A percentile compares a stretch with the other conserved stretches of the same genome.
These are phyloP conservation scores for Pseudonitzschia delicatissima DNA, from an alignment of 108 stramenopile genomes.

Conservation along the genomic window DNA sequence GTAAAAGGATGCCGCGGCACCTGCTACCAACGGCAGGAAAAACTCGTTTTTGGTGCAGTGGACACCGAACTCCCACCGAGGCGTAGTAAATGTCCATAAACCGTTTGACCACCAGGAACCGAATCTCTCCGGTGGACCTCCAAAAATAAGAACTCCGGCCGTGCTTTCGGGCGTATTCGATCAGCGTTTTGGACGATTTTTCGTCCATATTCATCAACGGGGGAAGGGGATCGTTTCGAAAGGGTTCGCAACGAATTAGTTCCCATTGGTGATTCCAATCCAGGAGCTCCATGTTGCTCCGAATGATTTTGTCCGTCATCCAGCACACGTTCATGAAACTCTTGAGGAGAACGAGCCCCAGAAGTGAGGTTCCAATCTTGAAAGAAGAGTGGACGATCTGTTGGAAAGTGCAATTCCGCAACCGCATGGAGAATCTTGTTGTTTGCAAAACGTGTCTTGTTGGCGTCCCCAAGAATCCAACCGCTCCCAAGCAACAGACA, in stretches of 20 bases:
- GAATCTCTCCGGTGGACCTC: constrained; percentile 73
- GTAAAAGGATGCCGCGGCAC: constrained; percentile 77
- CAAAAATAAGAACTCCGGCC: constrained; percentile 45
- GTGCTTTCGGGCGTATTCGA: constrained; percentile 32
- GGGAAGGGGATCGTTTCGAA: neutral
- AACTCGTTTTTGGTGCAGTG: constrained; percentile 45
- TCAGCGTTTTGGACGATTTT: constrained; percentile 31
- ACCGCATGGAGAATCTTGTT: too few species aligned
- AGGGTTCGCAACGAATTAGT: constrained; percentile 1
- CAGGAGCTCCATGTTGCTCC: constrained; percentile 40
- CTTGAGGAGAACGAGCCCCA: neutral
- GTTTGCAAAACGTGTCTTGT: neutral
- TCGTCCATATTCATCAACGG: constrained; percentile 20
- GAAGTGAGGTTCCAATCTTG: constrained; percentile 9
- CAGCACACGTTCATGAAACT: constrained; percentile 17
- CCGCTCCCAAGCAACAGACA: constrained; percentile 3
- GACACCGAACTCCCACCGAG: constrained; percentile 71
- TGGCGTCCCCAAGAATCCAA: neutral
- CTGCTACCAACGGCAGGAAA: constrained; percentile 47
- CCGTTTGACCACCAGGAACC: constrained; percentile 69
- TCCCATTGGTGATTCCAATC: constrained; percentile 63
- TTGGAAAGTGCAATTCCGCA: neutral
- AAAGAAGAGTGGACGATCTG: neutral
- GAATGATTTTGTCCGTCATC: constrained; percentile 54
- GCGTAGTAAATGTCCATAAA: constrained; percentile 83